Evolutionary conservation across 2,329 filamentous ascomycete genomes (phyloP).

Genomic region (Ceratocystis huliohia): DNA sequence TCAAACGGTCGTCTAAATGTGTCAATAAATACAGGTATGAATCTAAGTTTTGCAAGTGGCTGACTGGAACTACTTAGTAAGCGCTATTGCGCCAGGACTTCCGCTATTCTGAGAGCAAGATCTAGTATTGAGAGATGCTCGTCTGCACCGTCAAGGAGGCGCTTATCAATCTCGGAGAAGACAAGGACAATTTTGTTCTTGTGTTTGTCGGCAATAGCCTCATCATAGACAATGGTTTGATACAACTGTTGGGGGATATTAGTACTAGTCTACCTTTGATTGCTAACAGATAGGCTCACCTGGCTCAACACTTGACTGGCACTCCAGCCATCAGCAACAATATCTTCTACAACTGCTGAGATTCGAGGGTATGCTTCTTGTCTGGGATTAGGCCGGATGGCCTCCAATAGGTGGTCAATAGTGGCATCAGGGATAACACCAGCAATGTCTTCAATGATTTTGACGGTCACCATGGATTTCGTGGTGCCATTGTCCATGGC

Average conservation of each 20-base stretch:
- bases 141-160: slow-evolving; percentile 85
- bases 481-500: slow-evolving; percentile 44
- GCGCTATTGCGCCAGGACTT: slow-evolving; percentile 43
- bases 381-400: slow-evolving; percentile 59
- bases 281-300: slow-evolving; percentile 33
- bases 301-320: slow-evolving; percentile 76
- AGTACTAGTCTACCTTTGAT: slow-evolving; percentile 20
- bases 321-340: slow-evolving; percentile 96
- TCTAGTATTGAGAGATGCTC: slow-evolving; percentile 89
- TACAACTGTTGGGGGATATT: slow-evolving; percentile 48
- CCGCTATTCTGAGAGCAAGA: slow-evolving; percentile 66
- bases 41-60: no score
- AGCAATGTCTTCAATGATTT: slow-evolving; percentile 84
- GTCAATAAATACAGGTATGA: neutral
- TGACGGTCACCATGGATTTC: slow-evolving; percentile 55
- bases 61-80: neutral
- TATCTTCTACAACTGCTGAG: slow-evolving; percentile 68
- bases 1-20: neutral
- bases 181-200: slow-evolving; percentile 82
- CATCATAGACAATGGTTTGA: slow-evolving; percentile 68
- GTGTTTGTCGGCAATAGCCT: slow-evolving; percentile 67
- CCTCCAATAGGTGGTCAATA: slow-evolving; percentile 55
- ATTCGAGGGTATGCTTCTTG: slow-evolving; percentile 59
- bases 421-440: slow-evolving; percentile 75
- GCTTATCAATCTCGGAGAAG: slow-evolving; percentile 91